A percentile compares a stretch with the other conserved stretches of the same genome.
These are phyloP conservation scores for Martiniozyma abietophila DNA, from an alignment of 805 yeast species.

Conservation along the genomic window DNA sequence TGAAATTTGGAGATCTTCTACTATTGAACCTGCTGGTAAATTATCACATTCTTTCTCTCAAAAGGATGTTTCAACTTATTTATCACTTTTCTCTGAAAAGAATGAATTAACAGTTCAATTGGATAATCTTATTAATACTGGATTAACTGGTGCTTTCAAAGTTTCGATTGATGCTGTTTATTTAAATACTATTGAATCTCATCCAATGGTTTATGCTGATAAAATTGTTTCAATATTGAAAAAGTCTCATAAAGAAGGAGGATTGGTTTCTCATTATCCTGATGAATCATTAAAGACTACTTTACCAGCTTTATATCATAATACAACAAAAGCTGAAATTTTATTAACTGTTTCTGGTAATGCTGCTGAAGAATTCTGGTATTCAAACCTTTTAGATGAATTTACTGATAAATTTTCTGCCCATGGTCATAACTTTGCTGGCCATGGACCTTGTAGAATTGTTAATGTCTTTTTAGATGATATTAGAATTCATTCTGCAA, in stretches of 20 bases:
- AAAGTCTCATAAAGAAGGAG: slow-evolving; percentile 12
- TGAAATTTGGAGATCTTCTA: slow-evolving; percentile 78
- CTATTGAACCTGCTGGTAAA: slow-evolving; percentile 64
- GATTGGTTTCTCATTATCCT: slow-evolving; percentile 43
- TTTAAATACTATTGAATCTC: slow-evolving; percentile 2
- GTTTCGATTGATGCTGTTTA: slow-evolving; percentile 35
- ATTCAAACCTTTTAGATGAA: slow-evolving; percentile 46
- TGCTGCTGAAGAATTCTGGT: slow-evolving; percentile 81
- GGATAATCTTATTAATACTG: slow-evolving; percentile 49
- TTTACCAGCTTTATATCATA: slow-evolving; percentile 39
- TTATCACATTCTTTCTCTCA: slow-evolving; percentile 38
- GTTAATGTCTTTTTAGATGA: slow-evolving; percentile 56
- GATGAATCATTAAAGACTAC: slow-evolving; percentile 27
- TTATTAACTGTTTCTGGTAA: slow-evolving; percentile 65
- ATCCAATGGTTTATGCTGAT: background rate
- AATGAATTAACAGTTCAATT: slow-evolving; percentile 45
- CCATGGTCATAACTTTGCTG: slow-evolving; percentile 34
- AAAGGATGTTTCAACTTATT: slow-evolving; percentile 58
- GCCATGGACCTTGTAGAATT: slow-evolving; percentile 67
- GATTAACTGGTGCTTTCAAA: slow-evolving; percentile 53
- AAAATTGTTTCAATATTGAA: slow-evolving; percentile 30
- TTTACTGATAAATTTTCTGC: slow-evolving; percentile 31
- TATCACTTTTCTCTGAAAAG: slow-evolving; percentile 37
- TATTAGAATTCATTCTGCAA: slow-evolving; percentile 45
- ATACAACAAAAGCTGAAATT: slow-evolving; percentile 52